Base-by-base conservation (phyloP, 2,329 filamentous ascomycete genomes). In the Mariannaea sp. region DNA sequence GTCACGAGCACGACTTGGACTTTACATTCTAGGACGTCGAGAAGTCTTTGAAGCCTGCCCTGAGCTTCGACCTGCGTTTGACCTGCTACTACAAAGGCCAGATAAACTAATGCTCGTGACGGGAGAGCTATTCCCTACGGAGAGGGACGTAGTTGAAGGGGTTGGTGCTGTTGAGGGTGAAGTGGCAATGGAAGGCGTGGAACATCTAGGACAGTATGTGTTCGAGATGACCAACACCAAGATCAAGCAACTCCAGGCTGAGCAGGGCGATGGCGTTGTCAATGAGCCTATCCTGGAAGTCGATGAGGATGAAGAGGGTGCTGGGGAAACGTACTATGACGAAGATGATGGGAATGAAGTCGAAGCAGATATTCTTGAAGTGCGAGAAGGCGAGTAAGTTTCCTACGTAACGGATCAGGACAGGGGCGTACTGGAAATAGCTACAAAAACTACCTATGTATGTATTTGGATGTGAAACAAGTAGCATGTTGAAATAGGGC, bases 181-280 rank as follows among this genome's bases (percentile, higher is more conserved):
- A 64, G 87, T 85, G 1, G 79, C 84, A 16, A 97, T 99, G 90
- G 89, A 93, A 65, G 84, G 89, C 27, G 87, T 97, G 1, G 93
- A 99, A 76, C 94, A 99, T 75, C 73, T 99, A 29, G 94, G 94
- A 0, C 89, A 96, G 73, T 99, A 97, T 71, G 93, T 99, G 17
- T 96, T 85, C 70, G 90, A 99, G 72, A 99, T 99, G 91, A 96
- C 92, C 3, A 83, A 88, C 40, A 83, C 80, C 1, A 79, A 73
- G 66, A 60, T 82, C 29, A 72, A 77, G 66, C 78, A 83, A 65
- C 58, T 84, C 39, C 73, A 76, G 44, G 71, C 65, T 8, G 77
- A 71, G 39, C 67, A 68, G 44, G 68, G 67, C 3, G 58, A 51
- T 10, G 30, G 29, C 9, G 44, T 36, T 17, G n/a, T 62, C 12